These are phyloP conservation scores for Cicer arietinum DNA, from an alignment of 306 rosid genomes.

Conservation along the genomic window DNA sequence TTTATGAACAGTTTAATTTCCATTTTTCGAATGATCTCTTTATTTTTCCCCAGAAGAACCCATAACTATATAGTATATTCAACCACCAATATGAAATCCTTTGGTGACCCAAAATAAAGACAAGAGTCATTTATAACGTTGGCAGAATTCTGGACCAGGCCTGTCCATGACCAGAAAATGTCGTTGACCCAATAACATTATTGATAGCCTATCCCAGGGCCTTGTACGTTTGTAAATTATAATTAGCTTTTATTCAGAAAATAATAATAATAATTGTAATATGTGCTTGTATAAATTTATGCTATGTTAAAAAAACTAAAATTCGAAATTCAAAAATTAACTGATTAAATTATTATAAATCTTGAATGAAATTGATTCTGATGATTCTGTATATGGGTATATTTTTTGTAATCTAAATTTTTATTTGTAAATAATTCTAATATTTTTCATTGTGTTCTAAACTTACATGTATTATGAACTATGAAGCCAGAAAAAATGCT, in stretches of 20 bases:
- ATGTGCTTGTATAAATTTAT: not conserved
- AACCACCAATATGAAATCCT: too few species aligned
- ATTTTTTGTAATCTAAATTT: too few species aligned
- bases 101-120: not conserved
- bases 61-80: too few species aligned
- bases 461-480: not conserved
- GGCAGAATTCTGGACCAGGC: not conserved
- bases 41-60: too few species aligned
- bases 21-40: too few species aligned
- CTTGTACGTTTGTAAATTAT: not conserved
- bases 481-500: not conserved
- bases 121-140: not conserved
- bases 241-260: not conserved
- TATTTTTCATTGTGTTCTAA: too few species aligned
- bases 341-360: too few species aligned
- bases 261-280: not conserved
- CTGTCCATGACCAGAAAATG: not conserved
- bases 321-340: too few species aligned
- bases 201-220: not conserved
- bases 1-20: too few species aligned
- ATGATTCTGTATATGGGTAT: too few species aligned
- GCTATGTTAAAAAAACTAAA: not conserved
- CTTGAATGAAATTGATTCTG: too few species aligned
- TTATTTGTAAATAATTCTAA: too few species aligned
- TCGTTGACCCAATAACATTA: not conserved